Conservation (phyloP, 2,329 filamentous ascomycete species). For the Microascus cirrosus region DNA sequence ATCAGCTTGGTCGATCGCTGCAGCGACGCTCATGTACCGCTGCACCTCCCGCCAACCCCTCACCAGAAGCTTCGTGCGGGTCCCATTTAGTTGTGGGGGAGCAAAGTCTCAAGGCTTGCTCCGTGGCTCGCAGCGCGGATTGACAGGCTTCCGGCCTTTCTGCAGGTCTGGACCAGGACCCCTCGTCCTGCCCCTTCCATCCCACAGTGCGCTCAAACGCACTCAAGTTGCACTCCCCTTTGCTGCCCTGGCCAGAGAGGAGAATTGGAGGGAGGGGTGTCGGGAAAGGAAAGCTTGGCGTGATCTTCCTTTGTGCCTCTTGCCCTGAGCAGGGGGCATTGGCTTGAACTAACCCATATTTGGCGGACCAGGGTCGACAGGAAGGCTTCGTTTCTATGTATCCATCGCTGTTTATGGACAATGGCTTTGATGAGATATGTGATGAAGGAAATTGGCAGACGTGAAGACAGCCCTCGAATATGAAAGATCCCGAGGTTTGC, state of each 20-base stretch:
- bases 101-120: not conserved
- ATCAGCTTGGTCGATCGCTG: constrained; percentile 1
- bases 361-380: not conserved
- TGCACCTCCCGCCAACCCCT: not conserved
- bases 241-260: not conserved
- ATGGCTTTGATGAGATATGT: not conserved
- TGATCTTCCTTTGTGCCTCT: not conserved
- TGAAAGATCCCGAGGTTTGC: not conserved
- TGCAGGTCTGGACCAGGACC: not conserved
- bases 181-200: too few relatives aligned
- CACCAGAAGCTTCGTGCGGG: not conserved
- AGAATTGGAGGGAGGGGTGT: not conserved
- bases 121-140: not conserved
- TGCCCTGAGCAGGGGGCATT: not conserved
- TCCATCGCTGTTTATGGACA: not conserved
- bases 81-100: not conserved
- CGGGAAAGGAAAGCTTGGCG: not conserved
- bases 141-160: not conserved
- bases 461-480: not conserved
- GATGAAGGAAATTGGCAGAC: not conserved
- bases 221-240: not conserved
- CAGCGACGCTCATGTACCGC: not conserved
- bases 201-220: constrained; percentile 2
- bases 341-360: not conserved
- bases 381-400: not conserved